Evolutionary conservation across 2,329 filamentous ascomycete genomes (phyloP), one percentile per base, ranked within the genome.

Genomic region (Cladosporium colombiae): DNA sequence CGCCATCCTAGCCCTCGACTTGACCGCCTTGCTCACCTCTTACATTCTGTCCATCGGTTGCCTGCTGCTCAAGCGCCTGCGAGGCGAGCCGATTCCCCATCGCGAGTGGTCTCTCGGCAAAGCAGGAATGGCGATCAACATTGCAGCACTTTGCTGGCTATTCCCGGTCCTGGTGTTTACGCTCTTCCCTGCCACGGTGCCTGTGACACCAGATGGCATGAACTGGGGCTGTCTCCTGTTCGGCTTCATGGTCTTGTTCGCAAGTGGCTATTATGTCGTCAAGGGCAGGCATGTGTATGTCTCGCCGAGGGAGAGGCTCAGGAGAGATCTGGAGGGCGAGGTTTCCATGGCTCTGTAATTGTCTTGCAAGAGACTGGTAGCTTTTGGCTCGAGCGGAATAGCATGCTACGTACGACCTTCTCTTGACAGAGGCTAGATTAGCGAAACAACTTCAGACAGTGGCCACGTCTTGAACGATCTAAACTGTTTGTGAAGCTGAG

Each of bases 211-310:
- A 3, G 69, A 71, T 21, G 77, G 74, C 0, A 84, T 84, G 78
- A 85, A 85, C 71, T 85, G 81, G 81, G 80, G 78, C 44, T 72
- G 77, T 23, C 74, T 81, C 21, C 79, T 83, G 61, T 81, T 82
- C 61, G 74, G 72, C 0, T 75, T 79, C 11, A 77, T 81, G 64
- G 49, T 78, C 5, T 35, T 64, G 29, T 76, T 81, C 53, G 78
- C 79, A 16, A 68, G 77, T 16, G 68, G 74, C 1, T 82, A 81
- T 68, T 82, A 81, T 68, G 70, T 76, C 57, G 66, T 75, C 33
- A 68, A 71, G 52, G 75, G 73, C 6, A 68, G 72, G 55, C 69
- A 72, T 27, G 66, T 69, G 29, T 79, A 78, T 64, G 50, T 67
- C 6, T 62, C 67, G 37, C 69, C 69, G 63, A 64, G 46, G 13